Base-by-base conservation (phyloP, 1,284 basidiomycete genomes). In the Amylostereum areolatum region DNA sequence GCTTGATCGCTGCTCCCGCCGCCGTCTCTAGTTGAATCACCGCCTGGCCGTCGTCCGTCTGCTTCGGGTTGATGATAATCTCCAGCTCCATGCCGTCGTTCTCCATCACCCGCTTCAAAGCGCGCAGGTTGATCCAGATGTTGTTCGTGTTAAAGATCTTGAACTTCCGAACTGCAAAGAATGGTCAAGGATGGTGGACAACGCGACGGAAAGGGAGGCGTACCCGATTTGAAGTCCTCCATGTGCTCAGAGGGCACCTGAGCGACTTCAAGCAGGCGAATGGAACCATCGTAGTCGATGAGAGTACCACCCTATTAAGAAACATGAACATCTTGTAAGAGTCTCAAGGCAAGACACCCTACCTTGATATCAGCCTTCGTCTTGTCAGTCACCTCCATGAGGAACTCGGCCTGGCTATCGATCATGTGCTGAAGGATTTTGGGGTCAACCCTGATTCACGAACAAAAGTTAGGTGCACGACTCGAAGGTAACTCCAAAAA, bases 321-420 rank as follows among this genome's bases (percentile, higher is more conserved):
- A 11, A n/a, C 33, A 33, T 12, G 39, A 30, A 37, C 53, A 34
- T 30, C 18, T 7, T 25, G 39, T 34, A 25, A 30, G 45, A 9
- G n/a, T 28, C 24, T 3, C n/a, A 28, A 33, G 31, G 30, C 29
- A 49, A 43, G 30, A 42, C 43, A 44, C 28, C 1, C 29, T 53
- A 74, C 74, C 74, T 97, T 97, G 72, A 97, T 86, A 68, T 97
- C 94, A 52, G 97, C 97, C 80, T 99, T 99, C 66, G 97, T 99
- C 85, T 99, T 99, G 80, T 99, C 95, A 4, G 97, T 99, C 57
- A 99, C 94, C 73, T 99, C 96, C 94, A 97, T 97, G 66, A 97
- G 68, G 76, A 96, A 97, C 71, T 96, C 92, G 45, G 90, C 82
- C 60, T 87, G 77, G 9, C 81, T 78, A 61, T 94, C 85, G 52